These are phyloP conservation scores for Xylaria intraflava DNA, from an alignment of 495 filamentous ascomycete genomes.

Conservation along the genomic window DNA sequence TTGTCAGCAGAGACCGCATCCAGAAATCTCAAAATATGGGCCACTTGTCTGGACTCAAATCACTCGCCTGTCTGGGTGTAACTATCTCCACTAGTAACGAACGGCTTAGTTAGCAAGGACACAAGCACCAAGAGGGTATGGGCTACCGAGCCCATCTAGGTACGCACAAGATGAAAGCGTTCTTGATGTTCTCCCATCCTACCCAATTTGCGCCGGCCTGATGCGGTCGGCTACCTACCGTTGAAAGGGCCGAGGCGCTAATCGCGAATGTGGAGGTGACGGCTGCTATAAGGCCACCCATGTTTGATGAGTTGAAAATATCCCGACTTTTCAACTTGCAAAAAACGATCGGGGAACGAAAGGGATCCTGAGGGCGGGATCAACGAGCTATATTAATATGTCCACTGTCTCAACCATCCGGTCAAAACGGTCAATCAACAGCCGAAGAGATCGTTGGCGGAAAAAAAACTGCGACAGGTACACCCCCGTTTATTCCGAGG, in stretches of 20 bases:
- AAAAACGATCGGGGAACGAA: not conserved
- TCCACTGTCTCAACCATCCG: too few relatives aligned
- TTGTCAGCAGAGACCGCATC: constrained; percentile 40
- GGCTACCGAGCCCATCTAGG: not conserved
- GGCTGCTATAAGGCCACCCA: not conserved
- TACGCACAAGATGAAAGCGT: constrained; percentile 47
- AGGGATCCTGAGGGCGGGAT: not conserved
- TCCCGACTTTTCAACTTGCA: not conserved
- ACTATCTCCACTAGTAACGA: constrained; percentile 42
- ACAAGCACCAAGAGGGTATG: not conserved
- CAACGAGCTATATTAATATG: not conserved
- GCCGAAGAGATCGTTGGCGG: not conserved
- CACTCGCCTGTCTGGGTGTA: constrained; percentile 42
- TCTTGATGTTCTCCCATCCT: constrained; percentile 42
- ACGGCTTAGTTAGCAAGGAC: not conserved
- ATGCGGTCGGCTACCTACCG: not conserved
- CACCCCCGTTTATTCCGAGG: not conserved
- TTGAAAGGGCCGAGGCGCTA: constrained; percentile 11
- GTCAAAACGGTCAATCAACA: not conserved
- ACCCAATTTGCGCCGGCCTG: constrained; percentile 31
- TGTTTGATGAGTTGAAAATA: not conserved
- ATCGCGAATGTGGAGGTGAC: constrained; percentile 9
- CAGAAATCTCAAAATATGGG: constrained; percentile 31
- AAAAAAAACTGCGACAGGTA: not conserved
- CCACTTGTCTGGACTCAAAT: not conserved